Conservation (phyloP, 495 filamentous ascomycete genomes). For the Astrothelium macrocarpum region DNA sequence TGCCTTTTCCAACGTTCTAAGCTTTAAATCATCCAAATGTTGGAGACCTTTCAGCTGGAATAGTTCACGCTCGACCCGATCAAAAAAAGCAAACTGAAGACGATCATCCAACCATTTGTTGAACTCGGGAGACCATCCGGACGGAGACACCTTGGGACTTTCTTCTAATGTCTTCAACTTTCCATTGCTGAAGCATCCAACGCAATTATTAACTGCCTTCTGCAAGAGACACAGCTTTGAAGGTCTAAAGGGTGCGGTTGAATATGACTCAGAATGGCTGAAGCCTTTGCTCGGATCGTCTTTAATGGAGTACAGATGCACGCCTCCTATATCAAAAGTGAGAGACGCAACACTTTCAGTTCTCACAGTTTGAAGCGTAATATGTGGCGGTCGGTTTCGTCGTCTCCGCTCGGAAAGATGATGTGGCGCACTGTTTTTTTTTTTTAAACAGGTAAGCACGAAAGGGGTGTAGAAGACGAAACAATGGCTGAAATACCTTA, state of each 20-base stretch:
- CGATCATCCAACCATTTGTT: not conserved
- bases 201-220: not conserved
- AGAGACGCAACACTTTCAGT: not conserved
- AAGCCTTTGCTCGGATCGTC: not conserved
- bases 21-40: no score
- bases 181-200: not conserved
- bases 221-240: not conserved
- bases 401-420: not conserved
- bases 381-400: not conserved
- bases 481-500: not conserved
- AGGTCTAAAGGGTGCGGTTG: not conserved
- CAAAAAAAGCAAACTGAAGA: no score
- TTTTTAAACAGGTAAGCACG: not conserved
- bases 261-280: not conserved
- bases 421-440: not conserved
- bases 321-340: not conserved
- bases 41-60: no score
- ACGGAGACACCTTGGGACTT: not conserved
- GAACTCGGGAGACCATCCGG: not conserved
- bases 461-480: not conserved
- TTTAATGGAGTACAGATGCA: not conserved
- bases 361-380: not conserved
- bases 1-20: no score
- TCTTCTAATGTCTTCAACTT: not conserved
- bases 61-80: no score